Evolutionary conservation across 164 flowering plant species (phyloP), one percentile per base, ranked within the genome.

Genomic region (Magnolia kwangsiensis): DNA sequence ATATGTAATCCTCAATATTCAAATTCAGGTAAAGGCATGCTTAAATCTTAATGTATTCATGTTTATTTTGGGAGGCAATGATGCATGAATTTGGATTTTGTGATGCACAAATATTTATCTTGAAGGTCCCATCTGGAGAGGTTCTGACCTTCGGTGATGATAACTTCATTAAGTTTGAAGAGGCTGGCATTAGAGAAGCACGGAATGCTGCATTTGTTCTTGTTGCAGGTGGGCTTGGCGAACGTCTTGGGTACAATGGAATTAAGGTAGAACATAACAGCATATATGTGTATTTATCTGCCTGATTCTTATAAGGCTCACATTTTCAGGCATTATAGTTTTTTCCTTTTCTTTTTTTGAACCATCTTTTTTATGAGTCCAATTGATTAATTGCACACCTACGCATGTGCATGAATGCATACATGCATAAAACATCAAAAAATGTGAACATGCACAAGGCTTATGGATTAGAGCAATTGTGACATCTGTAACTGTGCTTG

Each of bases 141-240:
- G 79, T 77, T 71, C 80, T 94, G 85, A 88, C 78, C 61, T 90
- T 80, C 78, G 99, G 94, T 73, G 92, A 94, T 84, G 91, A 86
- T 11, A 86, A 75, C 76, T 94, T 94, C 74, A 76, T 90, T 78
- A 87, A 79, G 68, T 88, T 82, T 84, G 99, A 96, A 84, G 94
- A 91, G 77, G 81, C 83, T 69, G 98, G 99, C 6, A 74, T 94
- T 65, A 88, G 78, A 74, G 98, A 92, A 85, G 96, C 86, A 21
- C 81, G 78, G 77, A 88, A 88, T 80, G 97, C 98, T 82, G 97
- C 94, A 72, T 96, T 96, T 89, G 98, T 91, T 79, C 92, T 96
- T 83, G 99, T 96, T 83, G 99, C 99, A 4, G 98, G 99, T 72
- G 99, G 99, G 63, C 98, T 96, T 81, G 99, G 99, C 64, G 99